Base-by-base conservation (phyloP, 1,284 basidiomycete genomes). In the Caloboletus firmus region DNA sequence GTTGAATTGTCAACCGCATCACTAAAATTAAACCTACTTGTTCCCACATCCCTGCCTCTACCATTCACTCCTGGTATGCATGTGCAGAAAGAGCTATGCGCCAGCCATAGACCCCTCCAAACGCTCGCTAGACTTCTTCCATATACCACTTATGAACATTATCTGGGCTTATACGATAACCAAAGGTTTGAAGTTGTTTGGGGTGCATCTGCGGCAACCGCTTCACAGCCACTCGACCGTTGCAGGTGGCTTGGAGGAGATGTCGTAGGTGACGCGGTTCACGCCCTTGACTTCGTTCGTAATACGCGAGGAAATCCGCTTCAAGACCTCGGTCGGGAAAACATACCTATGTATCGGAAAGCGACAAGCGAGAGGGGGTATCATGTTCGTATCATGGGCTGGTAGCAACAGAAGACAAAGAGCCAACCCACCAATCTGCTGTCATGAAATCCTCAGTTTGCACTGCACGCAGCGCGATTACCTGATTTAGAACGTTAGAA, bases 381-480 rank as follows among this genome's bases (percentile, higher is more conserved):
- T 36, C 35, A 22, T 40, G 20, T 28, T 30, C 15, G 18, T 4
- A 28, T 51, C 42, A 47, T 15, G 13, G 5, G 5, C 5, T 17
- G 18, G 28, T 15, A 28, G 15, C 4, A 42, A 50, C 52, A n/a
- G n/a, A n/a, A 28, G 17, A 20, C 11, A 22, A 39, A 28, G 9
- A 45, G 20, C 2, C 18, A 41, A 62, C 72, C 18, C 62, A 93
- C 93, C 95, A 97, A 72, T 97, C 94, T 32, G 95, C 95, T 10
- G 95, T 97, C 95, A 97, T 98, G 69, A 97, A 97, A 73, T 97
- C 95, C 70, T 97, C 93, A 15, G 92, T 88, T 66, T 91, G 87
- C 17, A 98, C 95, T 24, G 95, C 95, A 54, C 95, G 84, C 48
- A 98, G 77, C 1, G 91, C 91, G 57, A 96, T 91, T 45, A 95